Percentiles rank a stretch among this genome's conserved stretches.
phyloP scores from a whole-genome alignment of 176 grass and related monocot species.

The Triticum aestivum region DNA sequence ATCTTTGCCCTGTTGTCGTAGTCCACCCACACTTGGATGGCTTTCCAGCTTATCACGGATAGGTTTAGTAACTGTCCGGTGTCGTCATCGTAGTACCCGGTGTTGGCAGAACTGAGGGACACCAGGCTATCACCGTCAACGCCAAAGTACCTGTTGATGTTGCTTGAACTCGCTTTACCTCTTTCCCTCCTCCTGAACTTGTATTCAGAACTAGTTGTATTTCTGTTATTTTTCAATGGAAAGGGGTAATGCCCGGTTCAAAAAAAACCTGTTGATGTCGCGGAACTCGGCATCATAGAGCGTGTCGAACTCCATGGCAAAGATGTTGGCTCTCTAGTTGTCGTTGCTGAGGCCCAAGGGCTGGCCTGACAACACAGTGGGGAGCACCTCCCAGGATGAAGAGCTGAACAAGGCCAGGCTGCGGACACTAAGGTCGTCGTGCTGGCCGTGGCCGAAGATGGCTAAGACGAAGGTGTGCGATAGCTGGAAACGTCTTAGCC shows the following conservation, averaged over 20 bases:
- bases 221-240: too few species aligned
- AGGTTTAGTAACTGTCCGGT: neutral
- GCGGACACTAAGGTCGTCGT: neutral
- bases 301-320: neutral
- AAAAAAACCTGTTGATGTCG: too few species aligned
- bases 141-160: too few species aligned
- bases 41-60: neutral
- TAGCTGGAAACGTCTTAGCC: too few species aligned
- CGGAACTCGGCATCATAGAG: too few species aligned
- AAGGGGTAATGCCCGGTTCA: too few species aligned
- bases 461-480: neutral
- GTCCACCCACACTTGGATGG: neutral
- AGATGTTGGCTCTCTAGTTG: neutral
- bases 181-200: too few species aligned
- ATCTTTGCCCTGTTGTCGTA: neutral
- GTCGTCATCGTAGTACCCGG: neutral
- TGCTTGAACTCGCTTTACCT: too few species aligned
- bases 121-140: neutral
- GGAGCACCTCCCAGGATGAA: neutral
- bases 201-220: too few species aligned
- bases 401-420: neutral
- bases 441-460: slow-evolving; percentile 31
- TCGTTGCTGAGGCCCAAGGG: neutral
- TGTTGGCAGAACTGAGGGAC: neutral
- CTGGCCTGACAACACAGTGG: neutral